Evolutionary conservation across 129 eudicot species (phyloP).

Genomic region (Smallanthus sonchifolius): DNA sequence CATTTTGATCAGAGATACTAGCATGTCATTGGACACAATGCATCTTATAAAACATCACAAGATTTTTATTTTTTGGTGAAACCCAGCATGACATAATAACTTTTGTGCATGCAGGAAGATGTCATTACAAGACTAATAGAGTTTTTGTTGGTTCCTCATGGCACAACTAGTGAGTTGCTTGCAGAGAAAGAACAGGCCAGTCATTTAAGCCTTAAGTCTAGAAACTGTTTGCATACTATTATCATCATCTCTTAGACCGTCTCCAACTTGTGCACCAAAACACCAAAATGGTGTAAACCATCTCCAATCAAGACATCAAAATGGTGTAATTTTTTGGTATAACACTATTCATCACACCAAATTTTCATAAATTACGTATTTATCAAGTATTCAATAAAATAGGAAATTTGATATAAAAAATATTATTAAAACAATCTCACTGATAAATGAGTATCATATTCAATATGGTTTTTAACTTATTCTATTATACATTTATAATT

Average conservation of each 20-base stretch:
- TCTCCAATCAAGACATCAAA: neutral
- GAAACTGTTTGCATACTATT: neutral
- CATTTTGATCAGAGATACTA: neutral
- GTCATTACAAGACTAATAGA: conserved; percentile 69
- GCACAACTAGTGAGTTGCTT: conserved; percentile 61
- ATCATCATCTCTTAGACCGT: neutral
- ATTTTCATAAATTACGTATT: neutral
- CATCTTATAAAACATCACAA: neutral
- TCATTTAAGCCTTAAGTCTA: neutral
- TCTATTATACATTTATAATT: neutral
- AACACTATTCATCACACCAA: neutral
- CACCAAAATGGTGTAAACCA: neutral
- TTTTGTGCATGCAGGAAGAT: conserved; percentile 61
- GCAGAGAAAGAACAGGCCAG: conserved; percentile 80
- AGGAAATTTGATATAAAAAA: neutral
- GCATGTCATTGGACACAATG: neutral
- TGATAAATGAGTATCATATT: neutral
- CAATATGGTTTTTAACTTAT: neutral
- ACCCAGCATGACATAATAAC: conserved; percentile 15
- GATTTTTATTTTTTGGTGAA: conserved; percentile 13
- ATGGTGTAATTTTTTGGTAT: neutral
- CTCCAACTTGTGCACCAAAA: neutral
- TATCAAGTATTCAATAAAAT: neutral
- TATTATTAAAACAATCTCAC: neutral
- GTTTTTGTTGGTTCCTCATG: conserved; percentile 79